A percentile compares a stretch with the other conserved stretches of the same genome.
Conservation (phyloP, 805 yeast species). For the Ogataea zsoltii region DNA sequence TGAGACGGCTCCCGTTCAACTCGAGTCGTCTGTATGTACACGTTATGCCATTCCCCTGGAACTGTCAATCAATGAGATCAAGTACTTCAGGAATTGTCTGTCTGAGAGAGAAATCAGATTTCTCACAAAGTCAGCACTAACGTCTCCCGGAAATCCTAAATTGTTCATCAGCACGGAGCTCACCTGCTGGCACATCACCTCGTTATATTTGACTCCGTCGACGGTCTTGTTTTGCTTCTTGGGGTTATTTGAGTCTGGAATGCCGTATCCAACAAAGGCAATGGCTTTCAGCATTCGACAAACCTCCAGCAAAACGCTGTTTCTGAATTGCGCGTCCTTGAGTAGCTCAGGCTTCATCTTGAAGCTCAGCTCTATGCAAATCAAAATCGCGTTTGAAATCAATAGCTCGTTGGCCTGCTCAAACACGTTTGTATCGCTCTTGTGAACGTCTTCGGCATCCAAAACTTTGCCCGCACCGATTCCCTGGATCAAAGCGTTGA, state of each 20-base stretch:
- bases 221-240: conserved; percentile 18
- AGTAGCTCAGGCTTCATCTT: conserved; percentile 63
- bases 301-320: conserved; percentile 67
- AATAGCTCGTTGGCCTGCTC: conserved; percentile 74
- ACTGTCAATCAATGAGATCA: conserved; percentile 43
- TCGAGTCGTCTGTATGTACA: conserved; percentile 8
- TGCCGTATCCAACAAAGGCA: conserved; percentile 37
- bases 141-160: conserved; percentile 60
- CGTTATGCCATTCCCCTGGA: conserved; percentile 5
- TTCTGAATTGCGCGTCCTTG: conserved; percentile 77
- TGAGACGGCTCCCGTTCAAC: too few relatives aligned
- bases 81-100: conserved; percentile 71
- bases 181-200: conserved; percentile 32
- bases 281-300: conserved; percentile 68
- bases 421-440: conserved; percentile 43
- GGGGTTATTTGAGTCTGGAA: conserved; percentile 30
- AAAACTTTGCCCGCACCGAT: conserved; percentile 70
- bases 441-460: conserved; percentile 58
- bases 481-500: conserved; percentile 59
- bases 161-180: conserved; percentile 46
- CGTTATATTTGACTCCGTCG: conserved; percentile 25
- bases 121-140: conserved; percentile 62
- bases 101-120: conserved; percentile 55
- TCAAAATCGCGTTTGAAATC: conserved; percentile 63
- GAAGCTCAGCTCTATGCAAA: conserved; percentile 80